Evolutionary conservation across 805 yeast species (phyloP).

Genomic region (Hanseniaspora singularis): DNA sequence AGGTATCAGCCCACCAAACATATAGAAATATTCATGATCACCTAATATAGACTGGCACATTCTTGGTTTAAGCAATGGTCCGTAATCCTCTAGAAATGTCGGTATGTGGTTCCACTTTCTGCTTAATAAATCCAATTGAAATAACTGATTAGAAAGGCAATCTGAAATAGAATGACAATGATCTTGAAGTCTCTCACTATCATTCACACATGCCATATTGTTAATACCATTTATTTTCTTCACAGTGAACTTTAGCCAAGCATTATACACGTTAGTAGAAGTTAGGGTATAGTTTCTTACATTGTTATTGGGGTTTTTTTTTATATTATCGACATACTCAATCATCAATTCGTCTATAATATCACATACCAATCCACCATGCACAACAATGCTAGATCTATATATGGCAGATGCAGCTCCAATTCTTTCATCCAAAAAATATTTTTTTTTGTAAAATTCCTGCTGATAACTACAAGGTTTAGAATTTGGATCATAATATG

Average conservation of each 20-base stretch:
- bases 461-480: conserved; percentile 13
- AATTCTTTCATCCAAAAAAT: conserved; percentile 48
- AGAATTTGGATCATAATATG: conserved; percentile 10
- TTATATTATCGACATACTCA: conserved; percentile 17
- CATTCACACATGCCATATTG: background rate
- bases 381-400: conserved; percentile 49
- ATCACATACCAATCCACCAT: conserved; percentile 50
- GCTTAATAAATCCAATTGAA: conserved; percentile 46
- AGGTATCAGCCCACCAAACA: conserved; percentile 52
- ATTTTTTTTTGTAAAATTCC: conserved; percentile 31
- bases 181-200: conserved; percentile 3
- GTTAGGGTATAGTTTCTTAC: conserved; percentile 3
- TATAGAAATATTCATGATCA: conserved; percentile 39
- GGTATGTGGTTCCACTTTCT: conserved; percentile 43
- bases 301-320: conserved; percentile 17
- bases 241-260: conserved; percentile 10
- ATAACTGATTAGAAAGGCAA: conserved; percentile 52
- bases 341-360: conserved; percentile 30
- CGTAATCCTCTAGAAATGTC: conserved; percentile 20
- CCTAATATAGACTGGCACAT: conserved; percentile 49
- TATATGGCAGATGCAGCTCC: conserved; percentile 52
- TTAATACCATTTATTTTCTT: conserved; percentile 6
- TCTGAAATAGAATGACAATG: conserved; percentile 19
- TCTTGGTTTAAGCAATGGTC: conserved; percentile 36
- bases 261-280: conserved; percentile 12